Base-by-base conservation (phyloP, 225 moss, liverwort and hornwort genomes). In the Climacium dendroides region DNA sequence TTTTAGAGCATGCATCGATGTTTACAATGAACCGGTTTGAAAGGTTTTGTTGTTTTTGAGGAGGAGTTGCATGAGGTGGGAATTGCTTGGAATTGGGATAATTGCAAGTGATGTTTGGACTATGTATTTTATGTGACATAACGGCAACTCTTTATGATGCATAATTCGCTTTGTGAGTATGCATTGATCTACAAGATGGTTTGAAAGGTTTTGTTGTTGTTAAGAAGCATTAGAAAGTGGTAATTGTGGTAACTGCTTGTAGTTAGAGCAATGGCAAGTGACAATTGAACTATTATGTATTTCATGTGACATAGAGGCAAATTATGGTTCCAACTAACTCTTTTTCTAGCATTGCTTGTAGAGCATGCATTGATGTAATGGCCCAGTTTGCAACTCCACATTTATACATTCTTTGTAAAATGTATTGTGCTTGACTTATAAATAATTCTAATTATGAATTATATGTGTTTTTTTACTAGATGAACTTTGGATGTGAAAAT, bases 221-320 rank as follows among this genome's bases (percentile, higher is more conserved):
- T 37, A 41, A 13, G 1, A 70, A 70, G 25, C 0, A 9, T 0
- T 13, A 39, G 7, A 19, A 37, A 65, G 19, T 35, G 20, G 3
- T 10, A 66, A 20, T 66, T 69, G 6, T 67, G 22, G 2, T 4
- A 1, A n/a, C n/a, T 39, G 7, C 22, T 7, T 23, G 23, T 11
- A 2, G 22, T 23, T 69, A 1, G 12, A 6, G 11, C 3, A 1
- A 66, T 66, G n/a, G n/a, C 66, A 66, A 66, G 11, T 37, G 22
- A 66, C 19, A 10, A 7, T 67, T 67, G 24, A 2, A 74, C 0
- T 32, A 0, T 30, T 4, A 50, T 7, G 1, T 22, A 1, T 14
- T 53, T 75, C 4, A 25, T 15, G 0, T 16, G 2, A 6, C 0
- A 53, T 9, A 8, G 4, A 2, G 2, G 0, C 0, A 53, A 24